These are phyloP conservation scores for Cystofilobasidium bisporidii DNA, from an alignment of 768 basidiomycete genomes.

Conservation along the genomic window DNA sequence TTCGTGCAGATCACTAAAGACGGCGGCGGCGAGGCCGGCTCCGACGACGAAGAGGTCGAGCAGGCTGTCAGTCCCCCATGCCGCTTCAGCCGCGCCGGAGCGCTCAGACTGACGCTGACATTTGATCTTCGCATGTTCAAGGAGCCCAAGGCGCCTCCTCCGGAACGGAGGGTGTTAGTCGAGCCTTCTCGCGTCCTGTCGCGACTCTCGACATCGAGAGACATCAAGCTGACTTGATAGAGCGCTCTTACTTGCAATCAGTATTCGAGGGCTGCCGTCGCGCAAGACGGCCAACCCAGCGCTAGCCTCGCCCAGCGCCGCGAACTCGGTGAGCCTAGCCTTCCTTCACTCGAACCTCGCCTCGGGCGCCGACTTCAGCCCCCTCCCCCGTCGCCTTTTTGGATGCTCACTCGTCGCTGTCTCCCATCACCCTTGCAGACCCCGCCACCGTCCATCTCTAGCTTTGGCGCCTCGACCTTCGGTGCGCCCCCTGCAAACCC, in stretches of 20 bases:
- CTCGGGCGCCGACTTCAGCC: no score
- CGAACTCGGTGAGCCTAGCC: neutral
- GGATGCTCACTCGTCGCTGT: neutral
- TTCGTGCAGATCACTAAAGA: conserved; percentile 13
- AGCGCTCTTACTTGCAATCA: no score
- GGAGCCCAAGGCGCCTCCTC: conserved; percentile 1
- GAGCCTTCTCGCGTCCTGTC: neutral
- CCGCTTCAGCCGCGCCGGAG: neutral
- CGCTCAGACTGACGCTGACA: neutral
- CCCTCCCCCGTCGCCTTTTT: no score
- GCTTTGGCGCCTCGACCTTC: conserved; percentile 9
- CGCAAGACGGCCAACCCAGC: conserved; percentile 6
- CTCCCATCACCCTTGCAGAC: neutral
- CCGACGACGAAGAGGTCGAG: conserved; percentile 12
- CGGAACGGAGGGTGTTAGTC: conserved; percentile 13
- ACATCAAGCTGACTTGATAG: neutral
- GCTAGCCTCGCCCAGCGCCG: neutral
- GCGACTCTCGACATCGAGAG: neutral
- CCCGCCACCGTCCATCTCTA: neutral
- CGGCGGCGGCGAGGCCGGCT: conserved; percentile 4
- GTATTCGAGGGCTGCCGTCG: conserved; percentile 22
- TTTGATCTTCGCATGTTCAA: neutral
- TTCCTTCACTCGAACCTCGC: neutral
- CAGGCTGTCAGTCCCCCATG: neutral
- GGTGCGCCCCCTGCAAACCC: conserved; percentile 6